Base-by-base conservation (phyloP, 129 eudicot genomes). In the Flaveria ramosissima region DNA sequence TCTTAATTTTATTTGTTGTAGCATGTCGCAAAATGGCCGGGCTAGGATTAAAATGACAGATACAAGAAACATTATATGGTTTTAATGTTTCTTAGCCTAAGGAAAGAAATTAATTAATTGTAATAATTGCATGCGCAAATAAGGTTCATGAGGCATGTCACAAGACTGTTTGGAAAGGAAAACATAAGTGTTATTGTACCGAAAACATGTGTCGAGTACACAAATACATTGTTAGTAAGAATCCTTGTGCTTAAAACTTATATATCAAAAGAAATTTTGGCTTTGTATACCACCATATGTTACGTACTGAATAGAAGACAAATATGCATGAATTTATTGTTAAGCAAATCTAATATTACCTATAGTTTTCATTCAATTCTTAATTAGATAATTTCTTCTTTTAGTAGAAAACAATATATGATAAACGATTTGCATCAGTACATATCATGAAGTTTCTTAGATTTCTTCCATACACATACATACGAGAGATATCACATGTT, bases 401-500 rank as follows among this genome's bases (percentile, higher is more conserved):
- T 57, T 20, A 23, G 41, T 39, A 55, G 23, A 39, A 65, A 55
- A 17, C 32, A 32, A 52, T 55, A 32, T 0, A 32, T 4, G 24
- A 42, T 74, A 65, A 74, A 23, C 60, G 14, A 21, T 13, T 72
- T 56, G 23, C 21, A 39, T 14, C 57, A n/a, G n/a, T n/a, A 46
- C 59, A 43, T 41, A 41, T 53, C 36, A 68, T 41, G 43, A 77
- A 60, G 47, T 64, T 48, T 51, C 43, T 26, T 2, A 43, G 15
- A 7, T 17, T 9, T 68, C 43, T 16, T 70, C 50, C 63, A 13
- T 71, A 57, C 59, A 59, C 70, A 77, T 27, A 47, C 46, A 39
- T 36, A 47, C 32, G 13, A 17, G 63, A 9, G 57, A 60, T 9
- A 69, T 78, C 60, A 69, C 47, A 46, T 48, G 63, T 63, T 67